Percentiles rank a stretch among this genome's conserved stretches.
Evolutionary conservation across 2,329 filamentous ascomycete genomes (phyloP).

Genomic region (Orbilia ellipsospora): DNA sequence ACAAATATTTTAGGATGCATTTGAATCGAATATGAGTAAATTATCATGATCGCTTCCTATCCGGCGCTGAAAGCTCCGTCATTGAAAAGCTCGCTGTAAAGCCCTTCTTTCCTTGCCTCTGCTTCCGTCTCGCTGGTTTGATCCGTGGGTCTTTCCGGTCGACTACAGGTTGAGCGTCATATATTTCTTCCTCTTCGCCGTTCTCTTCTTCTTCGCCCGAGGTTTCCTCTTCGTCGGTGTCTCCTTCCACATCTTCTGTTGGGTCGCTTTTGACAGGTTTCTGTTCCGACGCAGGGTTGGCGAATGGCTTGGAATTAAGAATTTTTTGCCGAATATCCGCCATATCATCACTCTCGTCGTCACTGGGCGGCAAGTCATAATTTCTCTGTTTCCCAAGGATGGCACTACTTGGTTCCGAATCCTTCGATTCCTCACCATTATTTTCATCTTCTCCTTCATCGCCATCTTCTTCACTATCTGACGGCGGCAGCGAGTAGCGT

Average conservation of each 20-base stretch:
- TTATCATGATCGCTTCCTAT: conserved; percentile 15
- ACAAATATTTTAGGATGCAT: too few species aligned
- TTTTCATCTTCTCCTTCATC: conserved; percentile 65
- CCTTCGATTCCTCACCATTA: conserved; percentile 34
- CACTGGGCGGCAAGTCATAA: conserved; percentile 61
- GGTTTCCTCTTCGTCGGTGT: conserved; percentile 72
- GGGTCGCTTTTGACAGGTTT: conserved; percentile 65
- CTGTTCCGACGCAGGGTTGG: conserved; percentile 66
- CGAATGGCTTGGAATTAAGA: conserved; percentile 89
- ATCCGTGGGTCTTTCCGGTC: conserved; percentile 65
- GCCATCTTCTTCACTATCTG: conserved; percentile 64
- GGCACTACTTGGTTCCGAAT: conserved; percentile 68
- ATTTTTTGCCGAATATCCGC: conserved; percentile 89
- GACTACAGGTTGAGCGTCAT: conserved; percentile 81
- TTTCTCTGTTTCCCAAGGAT: conserved; percentile 70
- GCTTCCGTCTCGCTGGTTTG: conserved; percentile 75
- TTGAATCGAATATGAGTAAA: neutral
- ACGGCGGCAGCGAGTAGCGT: conserved; percentile 65
- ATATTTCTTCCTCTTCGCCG: conserved; percentile 83
- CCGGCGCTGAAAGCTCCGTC: conserved; percentile 31
- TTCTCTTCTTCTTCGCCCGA: conserved; percentile 63
- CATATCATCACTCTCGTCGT: conserved; percentile 87
- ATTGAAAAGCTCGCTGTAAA: conserved; percentile 57
- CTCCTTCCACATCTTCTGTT: conserved; percentile 74
- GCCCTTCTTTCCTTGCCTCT: conserved; percentile 68